Evolutionary conservation across 305 asterid species (phyloP), one percentile per base, ranked within the genome.

Genomic region (Fraxinus velutina): DNA sequence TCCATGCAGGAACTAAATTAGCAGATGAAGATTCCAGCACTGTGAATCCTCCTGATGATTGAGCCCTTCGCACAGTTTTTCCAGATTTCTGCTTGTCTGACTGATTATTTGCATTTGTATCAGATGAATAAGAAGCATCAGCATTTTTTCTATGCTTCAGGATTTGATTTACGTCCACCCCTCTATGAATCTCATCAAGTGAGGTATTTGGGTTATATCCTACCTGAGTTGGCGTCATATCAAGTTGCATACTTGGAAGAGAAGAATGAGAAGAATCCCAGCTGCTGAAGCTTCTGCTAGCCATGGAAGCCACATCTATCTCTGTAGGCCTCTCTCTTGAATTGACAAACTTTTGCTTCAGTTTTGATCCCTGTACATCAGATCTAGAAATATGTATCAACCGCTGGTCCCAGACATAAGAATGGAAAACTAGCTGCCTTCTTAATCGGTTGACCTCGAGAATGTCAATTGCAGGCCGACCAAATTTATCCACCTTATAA

Each of bases 341-440:
- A 85, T 70, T 77, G 82, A 77, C 81, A 87, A 88, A 83, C 82
- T 84, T 91, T 73, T 88, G 97, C 85, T 85, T 86, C 64, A 33
- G 39, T 83, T 77, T 76, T 34, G 82, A 81, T 15, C 82, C 89
- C 76, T 55, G 91, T 79, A 81, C 24, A 82, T 84, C 83, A 39
- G 81, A 80, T 87, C 84, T 87, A 76, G 86, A 79, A 70, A 86
- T 75, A 21, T 91, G 91, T 80, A 87, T 75, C 85, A 94, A 83
- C 27, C 92, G 92, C 88, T 88, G 94, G 83, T 94, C 98, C 98
- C 98, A 94, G 77, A 91, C 89, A 86, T 91, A 93, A 47, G 96
- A 84, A 83, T 84, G 92, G 84, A 92, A 78, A 76, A 92, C 77
- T 77, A 94, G 87, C 90, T 88, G 92, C 89, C 93, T 86, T 86